Evolutionary conservation across 345 rosid species (phyloP).

Genomic region (Populus tremula): DNA sequence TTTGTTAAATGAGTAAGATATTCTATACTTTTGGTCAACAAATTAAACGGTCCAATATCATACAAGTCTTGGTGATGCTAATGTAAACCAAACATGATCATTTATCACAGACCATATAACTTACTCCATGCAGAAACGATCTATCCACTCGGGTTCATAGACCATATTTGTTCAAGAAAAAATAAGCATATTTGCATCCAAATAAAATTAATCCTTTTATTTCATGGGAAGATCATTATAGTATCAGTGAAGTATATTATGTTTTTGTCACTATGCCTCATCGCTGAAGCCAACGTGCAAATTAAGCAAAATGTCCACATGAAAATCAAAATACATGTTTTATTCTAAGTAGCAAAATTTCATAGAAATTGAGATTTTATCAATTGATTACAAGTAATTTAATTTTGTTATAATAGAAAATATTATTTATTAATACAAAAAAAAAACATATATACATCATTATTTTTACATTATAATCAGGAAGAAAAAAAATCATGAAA

Average conservation of each 20-base stretch:
- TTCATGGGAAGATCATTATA: too few relatives aligned
- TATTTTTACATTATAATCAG: too few relatives aligned
- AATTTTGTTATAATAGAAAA: too few relatives aligned
- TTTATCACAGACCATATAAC: neutral
- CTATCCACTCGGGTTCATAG: neutral
- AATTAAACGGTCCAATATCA: conserved; percentile 13
- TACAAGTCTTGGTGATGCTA: neutral
- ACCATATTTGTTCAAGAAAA: neutral
- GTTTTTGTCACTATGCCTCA: neutral
- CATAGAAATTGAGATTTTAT: too few relatives aligned
- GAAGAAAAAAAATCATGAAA: too few relatives aligned
- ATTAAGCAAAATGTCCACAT: too few relatives aligned
- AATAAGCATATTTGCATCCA: neutral
- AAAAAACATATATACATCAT: too few relatives aligned
- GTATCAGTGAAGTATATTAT: neutral
- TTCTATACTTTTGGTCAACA: conserved; percentile 26
- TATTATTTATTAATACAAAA: too few relatives aligned
- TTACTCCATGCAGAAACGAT: neutral
- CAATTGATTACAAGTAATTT: too few relatives aligned
- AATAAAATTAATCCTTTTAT: too few relatives aligned
- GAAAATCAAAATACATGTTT: too few relatives aligned
- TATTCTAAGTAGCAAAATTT: too few relatives aligned
- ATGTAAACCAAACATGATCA: neutral
- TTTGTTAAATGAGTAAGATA: neutral
- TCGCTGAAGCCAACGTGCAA: neutral